Evolutionary conservation across 192 early-diverging fungal species (phyloP), one percentile per base, ranked within the genome.

Genomic region (Backusella morwellensis): DNA sequence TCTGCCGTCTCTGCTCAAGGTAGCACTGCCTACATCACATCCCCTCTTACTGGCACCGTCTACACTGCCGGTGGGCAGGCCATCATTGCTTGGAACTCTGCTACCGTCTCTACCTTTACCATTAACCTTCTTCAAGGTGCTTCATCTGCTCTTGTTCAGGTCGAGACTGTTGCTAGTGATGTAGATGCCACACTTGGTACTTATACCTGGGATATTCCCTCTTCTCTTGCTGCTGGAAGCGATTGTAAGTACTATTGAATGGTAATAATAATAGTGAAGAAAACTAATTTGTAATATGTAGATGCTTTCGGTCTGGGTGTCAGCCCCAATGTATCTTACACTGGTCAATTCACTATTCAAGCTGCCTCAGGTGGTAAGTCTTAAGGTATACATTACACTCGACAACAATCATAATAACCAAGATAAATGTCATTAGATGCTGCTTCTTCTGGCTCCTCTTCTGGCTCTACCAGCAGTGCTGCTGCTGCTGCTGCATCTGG

Each of bases 201-300:
- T 17, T 82, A 76, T 70, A 75, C 72, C 23, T 82, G 81, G 81
- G 68, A 69, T 40, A 82, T 82, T 41, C 81, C 81, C 63, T 68
- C 81, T 42, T n/a, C 68, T 63, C 35, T 74, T 42, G 69, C 81
- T 38, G 50, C 81, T 34, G 81, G 73, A 38, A 68, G n/a, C 17
- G 76, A 78, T 42, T 82, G 56, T 63, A 29, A 26, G 56, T 63
- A 29, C 29, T 29, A 9, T 63, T 12, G 9, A 14, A 29, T 56
- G 21, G 4, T 14, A 44, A 29, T 23, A 59, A 26, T 2, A 9
- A 56, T 21, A n/a, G 26, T 32, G 23, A 29, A 9, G 12, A 29
- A 29, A 63, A 63, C 26, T 23, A 63, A 23, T 0, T 1, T 63
- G 23, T 4, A 9, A 56, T 56, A 63, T 32, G 32, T 63, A 63